phyloP scores from a whole-genome alignment of 352 stramenopile species.

The Phytophthora nicotianae region DNA sequence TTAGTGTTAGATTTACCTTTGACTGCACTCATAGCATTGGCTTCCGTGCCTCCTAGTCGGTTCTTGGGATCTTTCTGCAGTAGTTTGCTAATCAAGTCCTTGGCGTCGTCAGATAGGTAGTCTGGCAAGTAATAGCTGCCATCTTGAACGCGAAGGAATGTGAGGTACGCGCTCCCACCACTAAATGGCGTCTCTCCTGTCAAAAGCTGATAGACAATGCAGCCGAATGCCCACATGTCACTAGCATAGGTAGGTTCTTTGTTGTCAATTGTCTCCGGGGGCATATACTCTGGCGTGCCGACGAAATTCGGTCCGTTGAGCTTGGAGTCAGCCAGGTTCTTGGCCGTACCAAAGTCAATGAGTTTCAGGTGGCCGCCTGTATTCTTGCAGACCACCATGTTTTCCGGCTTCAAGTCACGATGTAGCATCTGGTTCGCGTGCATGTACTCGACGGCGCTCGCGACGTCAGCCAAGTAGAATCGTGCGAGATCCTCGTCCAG shows the following conservation, averaged over 20 bases:
- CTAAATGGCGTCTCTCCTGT: constrained; percentile 83
- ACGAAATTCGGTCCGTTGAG: constrained; percentile 89
- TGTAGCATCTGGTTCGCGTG: constrained; percentile 94
- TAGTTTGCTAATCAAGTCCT: constrained; percentile 65
- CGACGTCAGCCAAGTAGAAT: constrained; percentile 90
- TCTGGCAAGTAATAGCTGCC: constrained; percentile 60
- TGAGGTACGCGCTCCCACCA: constrained; percentile 80
- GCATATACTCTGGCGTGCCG: constrained; percentile 90
- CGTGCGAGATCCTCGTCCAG: constrained; percentile 76
- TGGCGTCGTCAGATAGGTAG: constrained; percentile 66
- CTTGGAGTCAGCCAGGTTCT: constrained; percentile 58
- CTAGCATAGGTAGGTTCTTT: constrained; percentile 62
- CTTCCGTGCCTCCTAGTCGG: constrained; percentile 36
- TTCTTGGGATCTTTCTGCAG: constrained; percentile 49
- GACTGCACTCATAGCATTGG: constrained; percentile 46
- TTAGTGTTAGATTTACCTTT: constrained; percentile 52
- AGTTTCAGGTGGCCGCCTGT: constrained; percentile 67
- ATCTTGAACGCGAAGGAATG: constrained; percentile 75
- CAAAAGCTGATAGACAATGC: constrained; percentile 79
- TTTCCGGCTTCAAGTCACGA: constrained; percentile 95
- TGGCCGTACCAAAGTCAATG: constrained; percentile 88
- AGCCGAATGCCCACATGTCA: constrained; percentile 83
- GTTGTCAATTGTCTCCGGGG: constrained; percentile 86
- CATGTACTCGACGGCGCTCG: constrained; percentile 94
- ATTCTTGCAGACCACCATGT: constrained; percentile 88